Evolutionary conservation across 805 yeast genomes (phyloP), one percentile per base, ranked within the genome.

Genomic region (Candida bentonensis): DNA sequence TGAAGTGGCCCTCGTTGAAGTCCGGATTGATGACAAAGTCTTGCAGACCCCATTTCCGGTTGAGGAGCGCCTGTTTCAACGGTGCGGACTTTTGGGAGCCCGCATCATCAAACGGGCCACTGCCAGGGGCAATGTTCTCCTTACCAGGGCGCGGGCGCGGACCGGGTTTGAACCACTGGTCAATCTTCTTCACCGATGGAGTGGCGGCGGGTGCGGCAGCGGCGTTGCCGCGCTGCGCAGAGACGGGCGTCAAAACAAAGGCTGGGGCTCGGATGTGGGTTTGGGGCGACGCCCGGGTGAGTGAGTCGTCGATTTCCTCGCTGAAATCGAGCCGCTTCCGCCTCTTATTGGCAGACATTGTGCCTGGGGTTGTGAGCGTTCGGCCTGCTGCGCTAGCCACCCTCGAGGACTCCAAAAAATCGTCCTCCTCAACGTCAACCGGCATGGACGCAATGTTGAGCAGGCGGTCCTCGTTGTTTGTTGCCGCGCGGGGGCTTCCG

Each of bases 1-100:
- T 53, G 2, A 46, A 47, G 3, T 49, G 17, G 7, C 56, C 51
- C n/a, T 54, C 53, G 39, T 61, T 64, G 42, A 45, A 46, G 3
- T 50, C 36, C n/a, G 36, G 36, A n/a, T 30, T 30, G 11, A 30
- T 15, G 20, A 30, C 20, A 30, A 30, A 30, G n/a, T 30, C 36
- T 30, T 30, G 36, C 36, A 30, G 36, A 5, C 17, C 7, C 36
- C 36, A 30, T 13, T 30, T 30, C 17, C 36, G 7, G 5, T n/a
- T 15, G 7, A n/a, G 20, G 17, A 11, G 20, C 7, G 27, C 7
- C 7, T 13, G 7, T 25, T 25, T 25, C 13, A 13, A 13, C 27
- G 27, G 27, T 13, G 27, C 7, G 27, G 11, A 9, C 27, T 13
- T 25, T 7, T 25, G 13, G 11, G 27, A 25, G 11, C 11, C 27